Base-by-base conservation (phyloP, 2,329 filamentous ascomycete genomes). In the Colletotrichum nymphaeae region DNA sequence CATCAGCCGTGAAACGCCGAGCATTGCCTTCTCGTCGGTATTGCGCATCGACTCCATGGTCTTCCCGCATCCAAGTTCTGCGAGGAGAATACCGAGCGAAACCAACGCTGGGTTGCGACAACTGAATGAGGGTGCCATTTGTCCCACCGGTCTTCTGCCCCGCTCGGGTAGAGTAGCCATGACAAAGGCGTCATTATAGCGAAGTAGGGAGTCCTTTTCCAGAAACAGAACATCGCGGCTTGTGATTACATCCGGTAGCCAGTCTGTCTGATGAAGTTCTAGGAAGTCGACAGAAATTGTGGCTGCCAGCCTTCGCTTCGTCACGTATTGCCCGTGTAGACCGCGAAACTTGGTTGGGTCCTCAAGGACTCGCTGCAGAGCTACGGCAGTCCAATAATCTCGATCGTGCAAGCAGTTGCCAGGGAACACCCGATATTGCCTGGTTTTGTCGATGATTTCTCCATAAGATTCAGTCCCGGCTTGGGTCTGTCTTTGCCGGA, bases 241-340 rank as follows among this genome's bases (percentile, higher is more conserved):
- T 9, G 63, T 56, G 1, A 71, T 12, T 0, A 75, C 59, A 5
- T 60, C 46, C 2, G 76, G 70, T 4, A 79, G 73, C 77, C 79
- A 79, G 2, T 68, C 66, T 0, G 77, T 79, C 6, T 75, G 69
- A 37, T 78, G 63, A 14, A 80, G 72, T 22, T 78, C 76, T 5
- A 78, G 63, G 14, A 80, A 66, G 69, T 77, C 76, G 0, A 76
- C 76, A 6, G 78, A 74, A 1, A 77, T 65, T 2, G 67, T 67
- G 6, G 66, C 5, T 16, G 35, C 35, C 35, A 16, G 14, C 14
- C 7, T 42, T 6, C 35, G 16, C 14, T 42, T 64, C 1, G 76
- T 73, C 19, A 80, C 75, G 2, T 73, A 67, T 1, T 79, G 49
- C 24, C n/a, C 19, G 1, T 35, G 14, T 12, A 32, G 8, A 6